Conservation (phyloP, 768 basidiomycete genomes). For the Pholiota microspora region DNA sequence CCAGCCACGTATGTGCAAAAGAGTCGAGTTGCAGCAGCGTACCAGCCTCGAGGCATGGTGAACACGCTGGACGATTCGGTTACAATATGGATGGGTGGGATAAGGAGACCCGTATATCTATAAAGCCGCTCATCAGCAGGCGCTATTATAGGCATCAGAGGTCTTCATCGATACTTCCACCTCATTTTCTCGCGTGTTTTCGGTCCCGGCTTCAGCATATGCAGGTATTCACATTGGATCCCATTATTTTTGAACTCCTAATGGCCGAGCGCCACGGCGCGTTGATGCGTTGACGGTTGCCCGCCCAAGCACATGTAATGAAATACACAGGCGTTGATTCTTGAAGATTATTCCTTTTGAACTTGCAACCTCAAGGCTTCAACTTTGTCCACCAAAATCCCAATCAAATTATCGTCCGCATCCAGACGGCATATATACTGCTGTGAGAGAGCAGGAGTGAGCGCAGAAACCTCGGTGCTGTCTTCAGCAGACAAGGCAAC, state of each 20-base stretch:
- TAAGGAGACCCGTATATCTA: background rate
- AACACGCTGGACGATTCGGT: background rate
- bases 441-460: slow-evolving; percentile 2
- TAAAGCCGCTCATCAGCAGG: background rate
- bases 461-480: slow-evolving; percentile 17
- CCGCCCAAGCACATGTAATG: background rate
- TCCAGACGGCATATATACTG: too few relatives aligned
- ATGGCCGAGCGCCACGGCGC: slow-evolving; percentile 13
- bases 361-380: background rate
- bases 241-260: slow-evolving; percentile 10
- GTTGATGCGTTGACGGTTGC: slow-evolving; percentile 14
- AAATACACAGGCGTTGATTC: too few relatives aligned
- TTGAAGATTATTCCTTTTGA: background rate
- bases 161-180: background rate
- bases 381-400: background rate
- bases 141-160: background rate
- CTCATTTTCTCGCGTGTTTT: slow-evolving; percentile 8
- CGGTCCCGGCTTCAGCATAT: background rate
- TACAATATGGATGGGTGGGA: background rate
- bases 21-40: background rate
- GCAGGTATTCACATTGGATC: background rate
- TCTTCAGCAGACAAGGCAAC: slow-evolving; percentile 1
- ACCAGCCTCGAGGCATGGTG: background rate
- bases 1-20: slow-evolving; percentile 2
- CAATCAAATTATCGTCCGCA: too few relatives aligned